Percentiles rank a stretch among this genome's conserved stretches.
phyloP scores from a whole-genome alignment of 2,329 filamentous ascomycete genomes.

The Fusarium azukiicola region DNA sequence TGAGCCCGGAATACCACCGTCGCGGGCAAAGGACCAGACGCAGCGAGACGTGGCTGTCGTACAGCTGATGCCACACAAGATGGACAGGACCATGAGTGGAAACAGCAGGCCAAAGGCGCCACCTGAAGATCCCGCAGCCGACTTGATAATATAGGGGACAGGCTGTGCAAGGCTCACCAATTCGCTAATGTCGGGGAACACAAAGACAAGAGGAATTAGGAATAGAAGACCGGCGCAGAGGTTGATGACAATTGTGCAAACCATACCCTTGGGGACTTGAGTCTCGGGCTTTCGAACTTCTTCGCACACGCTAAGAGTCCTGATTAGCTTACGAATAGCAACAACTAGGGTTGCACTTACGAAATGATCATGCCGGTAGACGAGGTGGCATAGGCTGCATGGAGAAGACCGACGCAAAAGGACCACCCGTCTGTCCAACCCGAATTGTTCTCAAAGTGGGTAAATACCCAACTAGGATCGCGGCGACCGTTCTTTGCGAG shows the following conservation, averaged over 20 bases:
- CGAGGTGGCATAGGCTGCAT: slow-evolving; percentile 87
- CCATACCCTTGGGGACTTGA: slow-evolving; percentile 87
- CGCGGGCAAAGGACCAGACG: slow-evolving; percentile 31
- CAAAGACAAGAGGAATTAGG: slow-evolving; percentile 84
- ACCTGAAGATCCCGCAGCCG: slow-evolving; percentile 18
- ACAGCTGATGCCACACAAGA: slow-evolving; percentile 33
- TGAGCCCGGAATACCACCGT: slow-evolving; percentile 33
- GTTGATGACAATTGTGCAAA: slow-evolving; percentile 83
- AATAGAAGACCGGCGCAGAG: slow-evolving; percentile 83
- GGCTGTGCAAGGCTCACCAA: slow-evolving; percentile 80
- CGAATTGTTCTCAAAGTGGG: slow-evolving; percentile 83
- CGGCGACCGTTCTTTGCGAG: slow-evolving; percentile 85
- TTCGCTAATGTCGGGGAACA: slow-evolving; percentile 80
- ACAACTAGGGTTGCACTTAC: slow-evolving; percentile 66
- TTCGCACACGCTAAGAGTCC: slow-evolving; percentile 82
- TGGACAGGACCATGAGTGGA: slow-evolving; percentile 23
- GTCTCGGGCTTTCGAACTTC: slow-evolving; percentile 84
- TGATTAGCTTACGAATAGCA: neutral
- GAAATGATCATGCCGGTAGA: slow-evolving; percentile 90
- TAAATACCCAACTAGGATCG: slow-evolving; percentile 82
- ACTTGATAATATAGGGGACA: slow-evolving; percentile 80
- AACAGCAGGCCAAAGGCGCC: slow-evolving; percentile 24
- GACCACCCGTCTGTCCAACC: slow-evolving; percentile 87
- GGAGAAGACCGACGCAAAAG: slow-evolving; percentile 86
- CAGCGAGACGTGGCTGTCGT: slow-evolving; percentile 35